Conservation (phyloP, 2,329 filamentous ascomycete species). For the Trichoderma pleuroti region DNA sequence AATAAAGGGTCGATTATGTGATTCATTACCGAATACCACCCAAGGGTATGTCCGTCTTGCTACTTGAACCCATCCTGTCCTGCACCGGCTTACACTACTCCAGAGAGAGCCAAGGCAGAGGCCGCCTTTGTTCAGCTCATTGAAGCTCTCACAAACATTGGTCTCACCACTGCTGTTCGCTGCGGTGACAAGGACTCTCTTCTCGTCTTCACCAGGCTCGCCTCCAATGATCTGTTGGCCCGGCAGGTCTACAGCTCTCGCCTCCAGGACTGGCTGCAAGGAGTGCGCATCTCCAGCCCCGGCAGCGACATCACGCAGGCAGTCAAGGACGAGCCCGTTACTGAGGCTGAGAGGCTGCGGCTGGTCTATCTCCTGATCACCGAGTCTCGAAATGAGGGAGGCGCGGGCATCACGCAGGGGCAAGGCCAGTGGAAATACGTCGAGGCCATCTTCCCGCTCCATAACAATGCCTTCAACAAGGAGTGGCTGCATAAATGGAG, state of each 20-base stretch:
- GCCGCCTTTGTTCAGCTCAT: constrained; percentile 76
- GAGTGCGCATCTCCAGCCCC: constrained; percentile 74
- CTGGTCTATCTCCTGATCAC: constrained; percentile 84
- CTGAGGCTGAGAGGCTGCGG: constrained; percentile 82
- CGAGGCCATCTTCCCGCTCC: constrained; percentile 71
- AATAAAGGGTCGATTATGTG: constrained; percentile 76
- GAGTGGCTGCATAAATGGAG: constrained; percentile 73
- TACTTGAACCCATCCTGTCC: neutral
- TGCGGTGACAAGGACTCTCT: constrained; percentile 71
- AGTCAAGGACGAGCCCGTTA: constrained; percentile 71
- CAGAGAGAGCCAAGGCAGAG: constrained; percentile 67
- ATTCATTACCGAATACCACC: constrained; percentile 72
- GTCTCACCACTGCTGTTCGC: constrained; percentile 85
- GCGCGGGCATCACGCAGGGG: constrained; percentile 70
- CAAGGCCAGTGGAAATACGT: constrained; percentile 70
- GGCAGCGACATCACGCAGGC: constrained; percentile 66
- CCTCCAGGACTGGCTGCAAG: constrained; percentile 90
- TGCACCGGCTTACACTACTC: constrained; percentile 12
- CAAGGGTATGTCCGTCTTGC: constrained; percentile 49
- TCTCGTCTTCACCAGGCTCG: constrained; percentile 78
- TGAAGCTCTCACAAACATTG: constrained; percentile 68
- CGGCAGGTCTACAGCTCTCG: constrained; percentile 82
- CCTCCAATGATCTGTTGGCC: constrained; percentile 69
- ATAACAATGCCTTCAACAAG: constrained; percentile 72
- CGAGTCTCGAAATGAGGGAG: constrained; percentile 68